Evolutionary conservation across 2,329 filamentous ascomycete genomes (phyloP), one percentile per base, ranked within the genome.

Genomic region (Mycosphaerella arachidis): DNA sequence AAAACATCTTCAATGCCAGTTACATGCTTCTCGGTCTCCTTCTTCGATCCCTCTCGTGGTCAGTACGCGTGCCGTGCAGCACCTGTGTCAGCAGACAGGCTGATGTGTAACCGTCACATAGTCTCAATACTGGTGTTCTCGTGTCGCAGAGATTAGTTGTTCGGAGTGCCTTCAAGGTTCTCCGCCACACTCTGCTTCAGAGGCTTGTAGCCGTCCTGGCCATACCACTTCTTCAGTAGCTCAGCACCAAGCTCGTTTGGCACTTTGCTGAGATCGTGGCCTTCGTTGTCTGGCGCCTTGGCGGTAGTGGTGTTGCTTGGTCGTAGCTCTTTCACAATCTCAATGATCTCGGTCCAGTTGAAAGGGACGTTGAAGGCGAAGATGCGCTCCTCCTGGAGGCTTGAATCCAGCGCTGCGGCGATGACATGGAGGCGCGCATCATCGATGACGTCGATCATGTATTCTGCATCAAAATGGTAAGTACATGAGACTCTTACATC

Each of bases 401-500:
- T 72, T 0, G 75, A 72, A 24, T 82, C 72, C 0, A 84, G 72
- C 1, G 59, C 65, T 7, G 82, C 71, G 0, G 79, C 83, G 2
- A 80, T 78, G 2, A 85, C 74, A 45, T 86, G 83, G 0, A 86
- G 68, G 0, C 78, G 72, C 0, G 81, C 83, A 3, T 67, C 67
- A 55, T 86, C 82, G 10, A 78, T 71, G 0, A 81, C 76, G 63
- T 82, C 73, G 27, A 82, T 71, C 66, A 71, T 77, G 68, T 78
- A 66, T 45, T 66, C 60, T 65, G 40, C 24, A 1, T 35, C 12
- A 9, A 10, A 24, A 46, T 18, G 1, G 37, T 56, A 10, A 48
- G 29, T 10, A 48, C 35, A 50, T 24, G 35, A 33, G 46, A 20
- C n/a, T 51, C 27, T 6, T 37, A 10, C 18, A 12, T 29, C 18